Base-by-base conservation (phyloP, 2,329 filamentous ascomycete genomes). In the Thielaviopsis ethacetica region DNA sequence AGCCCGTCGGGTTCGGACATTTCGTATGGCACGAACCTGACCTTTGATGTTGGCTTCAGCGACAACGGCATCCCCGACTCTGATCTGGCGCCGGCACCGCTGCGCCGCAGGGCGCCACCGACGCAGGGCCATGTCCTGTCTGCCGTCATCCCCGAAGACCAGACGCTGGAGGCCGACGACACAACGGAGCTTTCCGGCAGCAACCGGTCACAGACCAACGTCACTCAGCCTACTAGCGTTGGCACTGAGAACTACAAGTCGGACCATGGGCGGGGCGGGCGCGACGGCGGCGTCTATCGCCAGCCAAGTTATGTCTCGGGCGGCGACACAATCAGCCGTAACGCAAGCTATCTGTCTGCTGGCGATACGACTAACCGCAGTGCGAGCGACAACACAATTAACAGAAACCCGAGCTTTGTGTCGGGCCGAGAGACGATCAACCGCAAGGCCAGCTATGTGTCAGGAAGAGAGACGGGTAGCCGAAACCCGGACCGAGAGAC, bases 111-210 rank as follows among this genome's bases (percentile, higher is more conserved):
- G 2, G 68, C 67, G 49, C 76, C 79, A 1, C 80, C 79, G 1
- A 82, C 79, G 2, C 78, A 72, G 17, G 79, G 79, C 6, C 75
- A 82, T 62, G 77, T 79, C 62, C 67, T 82, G 44, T 82, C 80
- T 0, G 82, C 79, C 0, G 82, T 82, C 54, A 62, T 78, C 22
- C 81, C 79, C 0, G 77, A 76, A 63, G 76, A 75, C 50, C 73
- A 71, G 52, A 76, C 71, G 64, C 71, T 69, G 5, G 63, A 71
- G 30, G 71, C 76, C n/a, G 70, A 72, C 30, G 81, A 78, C 2
- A 71, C 72, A 51, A 64, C 76, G 12, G 67, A 66, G 5, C 17
- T 57, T 9, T 59, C 57, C 3, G 26, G 51, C 26, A 54, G 47
- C 19, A 62, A 54, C 27, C 57, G 54, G n/a, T 76, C 75, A 0